These are phyloP conservation scores for Pichia ethanolica DNA, from an alignment of 805 yeast species.

Conservation along the genomic window DNA sequence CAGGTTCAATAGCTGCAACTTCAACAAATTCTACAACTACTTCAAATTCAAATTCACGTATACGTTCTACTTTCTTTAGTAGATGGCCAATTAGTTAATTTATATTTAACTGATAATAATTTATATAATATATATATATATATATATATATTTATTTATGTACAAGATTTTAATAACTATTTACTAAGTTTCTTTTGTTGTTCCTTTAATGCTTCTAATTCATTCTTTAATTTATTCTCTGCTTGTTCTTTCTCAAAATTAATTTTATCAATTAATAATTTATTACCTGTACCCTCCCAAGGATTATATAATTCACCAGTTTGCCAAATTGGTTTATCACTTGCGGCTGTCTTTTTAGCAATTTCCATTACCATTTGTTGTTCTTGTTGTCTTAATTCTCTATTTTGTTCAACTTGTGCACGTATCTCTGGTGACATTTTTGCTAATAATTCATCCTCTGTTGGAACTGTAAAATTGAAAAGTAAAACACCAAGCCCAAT, in stretches of 20 bases:
- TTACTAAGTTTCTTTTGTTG: slow-evolving; percentile 23
- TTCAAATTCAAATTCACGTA: neutral
- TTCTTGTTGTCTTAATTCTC: slow-evolving; percentile 54
- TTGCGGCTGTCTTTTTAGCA: slow-evolving; percentile 52
- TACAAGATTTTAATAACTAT: no score
- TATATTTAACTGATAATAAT: neutral
- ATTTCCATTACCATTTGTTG: slow-evolving; percentile 64
- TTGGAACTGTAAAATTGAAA: slow-evolving; percentile 71
- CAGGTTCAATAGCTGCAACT: slow-evolving; percentile 8
- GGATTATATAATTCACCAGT: slow-evolving; percentile 67
- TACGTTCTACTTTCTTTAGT: slow-evolving; percentile 6
- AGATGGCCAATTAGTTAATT: slow-evolving; percentile 11
- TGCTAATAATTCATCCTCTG: slow-evolving; percentile 72
- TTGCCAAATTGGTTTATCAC: slow-evolving; percentile 78
- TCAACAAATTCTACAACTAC: slow-evolving; percentile 10
- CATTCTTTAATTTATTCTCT: slow-evolving; percentile 29
- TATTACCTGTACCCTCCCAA: slow-evolving; percentile 42
- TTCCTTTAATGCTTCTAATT: slow-evolving; percentile 34
- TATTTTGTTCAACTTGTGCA: slow-evolving; percentile 62
- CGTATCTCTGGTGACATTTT: slow-evolving; percentile 77
- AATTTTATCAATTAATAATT: slow-evolving; percentile 34
- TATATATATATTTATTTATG: neutral
- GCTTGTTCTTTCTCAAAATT: slow-evolving; percentile 43
- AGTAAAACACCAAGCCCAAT: slow-evolving; percentile 66
- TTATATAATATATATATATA: neutral